Conservation (phyloP, 2,329 filamentous ascomycete genomes). For the Cordyceps cicadae region DNA sequence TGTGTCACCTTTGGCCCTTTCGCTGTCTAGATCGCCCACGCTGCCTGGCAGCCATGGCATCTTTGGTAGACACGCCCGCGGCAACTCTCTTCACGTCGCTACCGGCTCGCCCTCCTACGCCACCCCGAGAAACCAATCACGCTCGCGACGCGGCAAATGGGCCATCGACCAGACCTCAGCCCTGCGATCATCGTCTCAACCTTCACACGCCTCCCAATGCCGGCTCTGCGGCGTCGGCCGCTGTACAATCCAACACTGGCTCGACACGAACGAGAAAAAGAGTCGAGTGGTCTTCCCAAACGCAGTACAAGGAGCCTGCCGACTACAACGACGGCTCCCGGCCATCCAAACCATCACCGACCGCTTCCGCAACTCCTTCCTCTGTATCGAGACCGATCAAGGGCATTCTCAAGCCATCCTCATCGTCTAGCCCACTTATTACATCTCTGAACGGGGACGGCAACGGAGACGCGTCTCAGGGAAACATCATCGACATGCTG, state of each 20-base stretch:
- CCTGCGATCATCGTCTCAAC: conserved; percentile 30
- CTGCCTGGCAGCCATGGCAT: conserved; percentile 35
- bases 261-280: conserved; percentile 41
- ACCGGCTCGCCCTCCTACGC: conserved; percentile 56
- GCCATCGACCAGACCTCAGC: conserved; percentile 27
- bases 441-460: conserved; percentile 33
- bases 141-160: conserved; percentile 28
- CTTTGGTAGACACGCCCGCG: conserved; percentile 29
- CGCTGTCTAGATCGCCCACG: conserved; percentile 32
- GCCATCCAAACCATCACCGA: conserved; percentile 30
- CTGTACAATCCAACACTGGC: conserved; percentile 33
- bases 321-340: conserved; percentile 33
- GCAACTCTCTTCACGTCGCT: conserved; percentile 40
- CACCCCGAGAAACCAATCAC: conserved; percentile 47
- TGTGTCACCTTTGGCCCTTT: conserved; percentile 10
- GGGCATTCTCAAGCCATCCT: conserved; percentile 70
- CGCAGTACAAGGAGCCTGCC: conserved; percentile 49
- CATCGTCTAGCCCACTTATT: conserved; percentile 38
- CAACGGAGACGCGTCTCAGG: conserved; percentile 28
- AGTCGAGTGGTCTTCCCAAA: conserved; percentile 49
- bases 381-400: conserved; percentile 41
- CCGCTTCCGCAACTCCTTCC: conserved; percentile 30
- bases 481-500: conserved; percentile 68
- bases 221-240: conserved; percentile 35
- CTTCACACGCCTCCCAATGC: conserved; percentile 46